Evolutionary conservation across 306 rosid genomes (phyloP).

Genomic region (Morella rubra): DNA sequence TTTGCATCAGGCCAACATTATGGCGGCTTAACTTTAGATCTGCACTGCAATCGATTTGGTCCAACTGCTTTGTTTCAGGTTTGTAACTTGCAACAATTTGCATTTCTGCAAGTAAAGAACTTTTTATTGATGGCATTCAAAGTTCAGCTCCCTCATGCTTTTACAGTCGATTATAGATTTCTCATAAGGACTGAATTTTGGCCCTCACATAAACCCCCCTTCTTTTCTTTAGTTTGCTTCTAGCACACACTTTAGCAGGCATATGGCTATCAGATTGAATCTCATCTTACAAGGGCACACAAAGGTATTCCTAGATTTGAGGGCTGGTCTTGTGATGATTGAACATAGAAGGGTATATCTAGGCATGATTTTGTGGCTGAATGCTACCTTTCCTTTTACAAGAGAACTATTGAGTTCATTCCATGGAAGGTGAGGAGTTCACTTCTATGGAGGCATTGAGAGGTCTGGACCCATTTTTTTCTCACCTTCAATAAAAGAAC

Average conservation of each 20-base stretch:
- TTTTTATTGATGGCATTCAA: conserved; percentile 15
- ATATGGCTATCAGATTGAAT: not conserved
- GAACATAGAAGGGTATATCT: not conserved
- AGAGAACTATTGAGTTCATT: not conserved
- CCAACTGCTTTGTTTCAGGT: conserved; percentile 82
- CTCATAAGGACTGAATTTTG: not conserved
- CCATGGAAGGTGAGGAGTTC: not conserved
- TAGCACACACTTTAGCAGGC: not conserved
- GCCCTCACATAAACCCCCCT: not conserved
- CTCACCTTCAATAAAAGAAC: not conserved
- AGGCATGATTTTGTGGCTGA: not conserved
- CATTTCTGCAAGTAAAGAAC: conserved; percentile 21
- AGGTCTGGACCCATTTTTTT: too few species aligned
- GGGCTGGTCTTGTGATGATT: conserved; percentile 1
- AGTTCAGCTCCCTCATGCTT: not conserved
- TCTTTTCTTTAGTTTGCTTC: not conserved
- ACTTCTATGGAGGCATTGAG: too few species aligned
- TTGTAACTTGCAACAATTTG: conserved; percentile 26
- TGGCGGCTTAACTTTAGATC: conserved; percentile 75
- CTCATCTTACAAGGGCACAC: not conserved
- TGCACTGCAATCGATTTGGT: conserved; percentile 88
- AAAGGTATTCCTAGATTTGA: not conserved
- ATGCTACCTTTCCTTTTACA: not conserved
- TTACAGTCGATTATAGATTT: not conserved
- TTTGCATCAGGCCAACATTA: conserved; percentile 69